Percentiles rank a stretch among this genome's conserved stretches.
phyloP scores from a whole-genome alignment of 257 asterid genomes.

The Jacaranda copaia region DNA sequence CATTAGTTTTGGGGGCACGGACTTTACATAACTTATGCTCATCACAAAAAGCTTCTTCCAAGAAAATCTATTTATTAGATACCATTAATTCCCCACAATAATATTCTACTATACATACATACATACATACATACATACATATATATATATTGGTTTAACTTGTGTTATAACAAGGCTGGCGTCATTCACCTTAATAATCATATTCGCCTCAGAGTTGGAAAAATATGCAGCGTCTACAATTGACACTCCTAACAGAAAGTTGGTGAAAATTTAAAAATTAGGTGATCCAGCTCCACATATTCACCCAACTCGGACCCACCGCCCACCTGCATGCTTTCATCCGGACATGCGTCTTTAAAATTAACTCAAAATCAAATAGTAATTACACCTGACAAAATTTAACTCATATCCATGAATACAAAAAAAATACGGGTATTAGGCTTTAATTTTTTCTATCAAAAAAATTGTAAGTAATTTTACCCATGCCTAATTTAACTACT shows the following conservation, averaged over 20 bases:
- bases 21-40: too few species aligned
- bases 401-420: too few species aligned
- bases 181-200: conserved; percentile 14
- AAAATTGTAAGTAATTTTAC: too few species aligned
- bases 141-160: neutral
- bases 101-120: too few species aligned
- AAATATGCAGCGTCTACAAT: neutral
- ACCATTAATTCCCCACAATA: too few species aligned
- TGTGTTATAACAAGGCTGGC: neutral
- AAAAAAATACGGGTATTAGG: too few species aligned
- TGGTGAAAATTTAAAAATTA: conserved; percentile 31
- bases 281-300: conserved; percentile 27
- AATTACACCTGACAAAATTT: too few species aligned
- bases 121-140: neutral
- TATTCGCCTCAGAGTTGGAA: neutral
- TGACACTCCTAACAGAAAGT: conserved; percentile 23
- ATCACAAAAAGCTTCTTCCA: neutral
- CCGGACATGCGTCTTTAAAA: neutral
- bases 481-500: too few species aligned
- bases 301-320: conserved; percentile 28
- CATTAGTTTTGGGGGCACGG: too few species aligned
- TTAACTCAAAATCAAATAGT: neutral
- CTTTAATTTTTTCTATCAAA: too few species aligned
- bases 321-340: neutral
- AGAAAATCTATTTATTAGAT: neutral